Evolutionary conservation across 2,329 filamentous ascomycete genomes (phyloP).

Genomic region (Aspergillus fructus): DNA sequence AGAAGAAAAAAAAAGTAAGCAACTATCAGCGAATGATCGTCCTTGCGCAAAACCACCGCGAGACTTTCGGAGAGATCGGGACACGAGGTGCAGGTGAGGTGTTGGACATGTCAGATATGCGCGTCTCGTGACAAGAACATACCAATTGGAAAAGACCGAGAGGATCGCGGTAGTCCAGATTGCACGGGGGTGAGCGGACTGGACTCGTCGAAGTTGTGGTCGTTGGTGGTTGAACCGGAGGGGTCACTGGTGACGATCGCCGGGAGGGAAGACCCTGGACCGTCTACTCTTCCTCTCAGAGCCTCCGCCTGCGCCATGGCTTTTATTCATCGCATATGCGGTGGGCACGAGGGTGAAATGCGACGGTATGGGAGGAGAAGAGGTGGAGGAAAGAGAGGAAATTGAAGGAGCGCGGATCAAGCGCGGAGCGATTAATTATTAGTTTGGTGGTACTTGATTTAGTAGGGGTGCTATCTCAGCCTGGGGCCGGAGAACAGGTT

Average conservation of each 20-base stretch:
- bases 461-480: constrained; percentile 1
- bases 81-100: background rate
- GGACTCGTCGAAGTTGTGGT: constrained; percentile 12
- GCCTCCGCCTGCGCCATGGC: constrained; percentile 38
- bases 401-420: constrained; percentile 2
- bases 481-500: background rate
- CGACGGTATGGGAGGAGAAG: constrained; percentile 1
- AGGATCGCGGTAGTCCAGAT: constrained; percentile 17
- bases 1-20: constrained; percentile 9
- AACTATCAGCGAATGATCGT: constrained; percentile 9
- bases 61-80: background rate
- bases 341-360: background rate
- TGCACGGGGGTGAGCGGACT: constrained; percentile 11
- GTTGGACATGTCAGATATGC: constrained; percentile 8
- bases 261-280: constrained; percentile 21
- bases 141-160: constrained; percentile 28
- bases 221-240: constrained; percentile 18
- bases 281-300: constrained; percentile 25
- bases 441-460: constrained; percentile 3
- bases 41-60: constrained; percentile 10
- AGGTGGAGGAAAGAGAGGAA: constrained; percentile 1
- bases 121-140: constrained; percentile 17
- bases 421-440: constrained; percentile 11
- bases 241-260: constrained; percentile 25
- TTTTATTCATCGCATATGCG: constrained; percentile 8